These are phyloP conservation scores for Durio zibethinus DNA, from an alignment of 345 rosid genomes.

Conservation along the genomic window DNA sequence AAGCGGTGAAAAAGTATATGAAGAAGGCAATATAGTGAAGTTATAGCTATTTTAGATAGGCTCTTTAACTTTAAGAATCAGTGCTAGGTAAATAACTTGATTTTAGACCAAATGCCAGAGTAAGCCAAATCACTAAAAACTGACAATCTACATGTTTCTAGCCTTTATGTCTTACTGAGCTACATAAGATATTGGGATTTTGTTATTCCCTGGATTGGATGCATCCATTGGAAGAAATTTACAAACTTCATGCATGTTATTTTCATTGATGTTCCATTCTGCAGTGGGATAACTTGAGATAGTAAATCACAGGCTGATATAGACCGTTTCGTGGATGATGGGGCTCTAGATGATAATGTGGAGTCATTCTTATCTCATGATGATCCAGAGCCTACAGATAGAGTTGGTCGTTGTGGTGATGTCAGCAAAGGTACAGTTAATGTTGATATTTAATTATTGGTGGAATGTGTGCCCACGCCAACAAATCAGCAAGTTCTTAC, in stretches of 20 bases:
- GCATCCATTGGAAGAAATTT: background rate
- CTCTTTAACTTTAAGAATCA: slow-evolving; percentile 4
- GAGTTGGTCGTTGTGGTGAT: slow-evolving; percentile 33
- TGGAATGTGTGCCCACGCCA: background rate
- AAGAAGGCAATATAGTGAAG: background rate
- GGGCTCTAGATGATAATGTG: slow-evolving; percentile 53
- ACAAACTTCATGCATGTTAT: background rate
- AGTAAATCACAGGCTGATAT: slow-evolving; percentile 45
- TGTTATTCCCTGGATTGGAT: background rate
- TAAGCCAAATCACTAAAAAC: background rate
- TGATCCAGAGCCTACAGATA: slow-evolving; percentile 43
- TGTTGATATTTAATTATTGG: slow-evolving; percentile 1
- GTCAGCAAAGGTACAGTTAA: slow-evolving; percentile 42
- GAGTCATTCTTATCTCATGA: slow-evolving; percentile 54
- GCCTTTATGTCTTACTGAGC: background rate
- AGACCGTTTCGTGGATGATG: slow-evolving; percentile 50
- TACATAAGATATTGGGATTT: slow-evolving; percentile 1
- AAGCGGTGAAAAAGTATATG: background rate
- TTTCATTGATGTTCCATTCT: slow-evolving; percentile 5
- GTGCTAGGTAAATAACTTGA: background rate
- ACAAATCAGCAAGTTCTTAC: background rate
- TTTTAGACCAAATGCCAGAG: background rate
- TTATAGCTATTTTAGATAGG: background rate
- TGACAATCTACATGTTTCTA: background rate
- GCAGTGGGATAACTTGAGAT: slow-evolving; percentile 18